Evolutionary conservation across 768 basidiomycete species (phyloP).

Genomic region (Mrakia frigida): DNA sequence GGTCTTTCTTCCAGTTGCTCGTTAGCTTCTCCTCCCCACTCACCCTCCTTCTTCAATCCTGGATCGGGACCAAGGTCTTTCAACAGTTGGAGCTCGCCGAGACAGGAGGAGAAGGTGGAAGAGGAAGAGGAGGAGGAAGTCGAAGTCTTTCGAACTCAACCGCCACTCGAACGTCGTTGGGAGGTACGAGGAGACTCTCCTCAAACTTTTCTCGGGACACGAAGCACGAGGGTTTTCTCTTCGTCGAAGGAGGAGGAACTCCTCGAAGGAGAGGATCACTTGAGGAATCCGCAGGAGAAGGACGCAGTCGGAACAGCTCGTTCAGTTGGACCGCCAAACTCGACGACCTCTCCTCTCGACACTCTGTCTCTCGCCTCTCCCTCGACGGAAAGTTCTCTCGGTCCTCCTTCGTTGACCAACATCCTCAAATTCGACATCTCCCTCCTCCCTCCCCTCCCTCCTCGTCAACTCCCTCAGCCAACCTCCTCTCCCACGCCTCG

Average conservation of each 20-base stretch:
- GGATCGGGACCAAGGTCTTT: slow-evolving; percentile 19
- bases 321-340: not conserved
- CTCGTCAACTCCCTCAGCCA: not conserved
- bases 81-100: not conserved
- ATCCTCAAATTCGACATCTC: not conserved
- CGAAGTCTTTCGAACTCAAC: not conserved
- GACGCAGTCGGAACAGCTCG: not conserved
- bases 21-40: slow-evolving; percentile 52
- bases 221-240: not conserved
- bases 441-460: not conserved
- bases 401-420: not conserved
- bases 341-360: not conserved
- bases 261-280: not conserved
- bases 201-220: not conserved
- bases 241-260: not conserved
- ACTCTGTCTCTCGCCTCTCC: not conserved
- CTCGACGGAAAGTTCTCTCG: not conserved
- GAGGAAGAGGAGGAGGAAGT: not conserved
- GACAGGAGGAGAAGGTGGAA: not conserved
- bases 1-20: slow-evolving; percentile 59
- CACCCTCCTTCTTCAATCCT: slow-evolving; percentile 21
- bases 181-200: not conserved
- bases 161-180: not conserved
- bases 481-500: slow-evolving; percentile 16
- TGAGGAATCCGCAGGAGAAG: not conserved